Base-by-base conservation (phyloP, 176 grass and related monocot genomes). In the Triticum dicoccoides region DNA sequence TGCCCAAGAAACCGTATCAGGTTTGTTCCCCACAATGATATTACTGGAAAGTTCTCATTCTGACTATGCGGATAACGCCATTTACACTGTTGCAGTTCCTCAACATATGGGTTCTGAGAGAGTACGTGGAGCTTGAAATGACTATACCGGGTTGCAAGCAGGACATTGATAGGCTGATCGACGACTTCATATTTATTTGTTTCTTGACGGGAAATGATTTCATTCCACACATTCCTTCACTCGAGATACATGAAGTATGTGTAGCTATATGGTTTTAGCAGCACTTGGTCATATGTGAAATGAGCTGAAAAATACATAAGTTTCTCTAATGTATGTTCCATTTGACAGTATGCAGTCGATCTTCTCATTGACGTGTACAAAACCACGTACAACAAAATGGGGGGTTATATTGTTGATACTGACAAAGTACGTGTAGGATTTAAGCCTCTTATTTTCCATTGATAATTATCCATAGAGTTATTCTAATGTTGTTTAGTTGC, bases 191-290 rank as follows among this genome's bases (percentile, higher is more conserved):
- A 4, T 92, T 95, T 81, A 87, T 96, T 25, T 96, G 84, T 78
- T 96, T 96, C 76, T 80, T 98, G 86, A 86, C 85, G 5, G 96
- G 93, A 85, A 98, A 98, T 78, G 96, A 98, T 87, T 98, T 98
- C 74, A 89, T 98, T 76, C 90, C 93, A 8, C 86, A 91, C 37
- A 82, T 98, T 74, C 93, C 96, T 29, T 94, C 92, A 15, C 76
- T 98, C 18, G 88, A 89, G 71, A 96, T 92, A 29, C 76, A 86
- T 49, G 96, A 98, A 92, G 93, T 92, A 79, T 47, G 67, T 13
- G 1, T 70, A 52, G 61, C 3, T 56, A 0, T 32, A 69, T 86
- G 15, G 1, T 25, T 44, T 80, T 27, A 24, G 32, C 62, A 35
- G 73, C 4, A 21, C 59, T 70, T 58, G 27, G 52, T 44, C 39